Conservation (phyloP, 352 stramenopile species). For the Nothophytophthora sp. region DNA sequence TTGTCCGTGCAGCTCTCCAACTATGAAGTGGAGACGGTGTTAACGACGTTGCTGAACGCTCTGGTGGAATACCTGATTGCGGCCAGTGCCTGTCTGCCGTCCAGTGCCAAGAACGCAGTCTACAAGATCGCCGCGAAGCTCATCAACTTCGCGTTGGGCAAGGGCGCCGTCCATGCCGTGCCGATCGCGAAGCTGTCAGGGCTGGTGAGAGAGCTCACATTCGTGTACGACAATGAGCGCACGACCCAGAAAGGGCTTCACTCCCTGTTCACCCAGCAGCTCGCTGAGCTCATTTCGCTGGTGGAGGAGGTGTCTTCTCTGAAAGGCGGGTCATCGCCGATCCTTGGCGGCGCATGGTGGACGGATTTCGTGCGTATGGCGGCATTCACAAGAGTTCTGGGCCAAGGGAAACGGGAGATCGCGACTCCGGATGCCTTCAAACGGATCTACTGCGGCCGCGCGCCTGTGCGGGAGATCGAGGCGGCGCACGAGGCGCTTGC, state of each 20-base stretch:
- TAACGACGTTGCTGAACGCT: conserved; percentile 45
- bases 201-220: conserved; percentile 50
- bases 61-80: conserved; percentile 53
- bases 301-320: conserved; percentile 62
- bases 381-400: conserved; percentile 55
- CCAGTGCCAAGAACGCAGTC: conserved; percentile 49
- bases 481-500: conserved; percentile 28
- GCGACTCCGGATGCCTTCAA: conserved; percentile 39
- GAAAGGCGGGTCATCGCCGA: conserved; percentile 48
- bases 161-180: conserved; percentile 50
- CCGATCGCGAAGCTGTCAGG: conserved; percentile 60
- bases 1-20: conserved; percentile 45
- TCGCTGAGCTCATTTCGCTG: conserved; percentile 60
- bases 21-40: conserved; percentile 66
- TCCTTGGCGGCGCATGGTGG: conserved; percentile 53
- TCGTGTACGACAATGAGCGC: conserved; percentile 67
- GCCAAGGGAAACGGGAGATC: conserved; percentile 40
- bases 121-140: conserved; percentile 61
- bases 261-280: conserved; percentile 67
- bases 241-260: conserved; percentile 63
- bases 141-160: conserved; percentile 65
- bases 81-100: conserved; percentile 30
- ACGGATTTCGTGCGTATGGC: conserved; percentile 61
- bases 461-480: conserved; percentile 61
- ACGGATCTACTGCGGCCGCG: conserved; percentile 55